Base-by-base conservation (phyloP, 768 basidiomycete species). In the Pleurotus tuber-regium region DNA sequence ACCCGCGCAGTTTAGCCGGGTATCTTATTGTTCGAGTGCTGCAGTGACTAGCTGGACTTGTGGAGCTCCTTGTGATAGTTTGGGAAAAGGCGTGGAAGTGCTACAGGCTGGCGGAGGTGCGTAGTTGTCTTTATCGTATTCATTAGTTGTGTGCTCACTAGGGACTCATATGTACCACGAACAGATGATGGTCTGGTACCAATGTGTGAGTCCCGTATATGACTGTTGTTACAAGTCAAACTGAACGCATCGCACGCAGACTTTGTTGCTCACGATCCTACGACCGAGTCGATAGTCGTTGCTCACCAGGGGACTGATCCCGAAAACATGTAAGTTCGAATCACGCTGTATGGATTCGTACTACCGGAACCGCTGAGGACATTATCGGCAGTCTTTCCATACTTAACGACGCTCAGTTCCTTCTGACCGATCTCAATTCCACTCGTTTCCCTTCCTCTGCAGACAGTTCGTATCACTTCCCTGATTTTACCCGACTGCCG, bases 281-380 rank as follows among this genome's bases (percentile, higher is more conserved):
- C 59, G 2, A 59, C 59, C 5, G 50, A 69, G 24, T 65, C 62
- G 21, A 61, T 76, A 50, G 67, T 74, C 26, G 70, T 76, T 11
- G 70, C 72, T 16, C 74, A 76, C 50, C 63, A 75, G 47, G 74
- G 73, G 14, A 75, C 74, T 9, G 59, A 73, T 35, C 54, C 65
- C 11, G 35, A 54, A 1, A 67, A 65, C 43, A 46, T 69, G 71
- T 70, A 26, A 21, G 59, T 62, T 24, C 16, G 3, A 14, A 23
- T 23, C 19, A 18, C 33, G 16, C 40, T 19, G n/a, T n/a, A n/a
- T n/a, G n/a, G n/a, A n/a, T n/a, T n/a, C n/a, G 26, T n/a, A 31
- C 28, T 26, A 39, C 19, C 23, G 14, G 18, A 28, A 26, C 18
- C 24, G 5, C 24, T 24, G n/a, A n/a, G n/a, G n/a, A n/a, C n/a